These are phyloP conservation scores for Pelargonium australe DNA, from an alignment of 441 rosid species.

Conservation along the genomic window DNA sequence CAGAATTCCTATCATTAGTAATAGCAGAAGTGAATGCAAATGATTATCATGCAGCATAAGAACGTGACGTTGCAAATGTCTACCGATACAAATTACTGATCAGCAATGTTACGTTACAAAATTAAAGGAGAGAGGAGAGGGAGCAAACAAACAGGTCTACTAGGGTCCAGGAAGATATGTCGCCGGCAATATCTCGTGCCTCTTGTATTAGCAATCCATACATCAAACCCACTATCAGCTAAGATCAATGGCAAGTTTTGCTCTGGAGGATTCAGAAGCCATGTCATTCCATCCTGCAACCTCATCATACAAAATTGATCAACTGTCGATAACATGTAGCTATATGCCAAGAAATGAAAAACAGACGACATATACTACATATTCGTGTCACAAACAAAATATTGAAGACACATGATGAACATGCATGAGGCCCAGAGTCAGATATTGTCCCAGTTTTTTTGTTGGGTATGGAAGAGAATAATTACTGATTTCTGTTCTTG, in stretches of 20 bases:
- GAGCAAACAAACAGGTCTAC: conserved; percentile 30
- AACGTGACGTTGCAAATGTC: too few relatives aligned
- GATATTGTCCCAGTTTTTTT: neutral
- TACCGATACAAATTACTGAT: too few relatives aligned
- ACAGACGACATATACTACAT: neutral
- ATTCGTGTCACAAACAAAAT: neutral
- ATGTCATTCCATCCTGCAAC: conserved; percentile 56
- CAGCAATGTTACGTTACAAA: neutral
- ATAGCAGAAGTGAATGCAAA: too few relatives aligned
- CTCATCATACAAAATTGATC: neutral
- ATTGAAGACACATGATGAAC: neutral
- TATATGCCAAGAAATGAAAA: neutral
- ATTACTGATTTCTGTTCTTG: too few relatives aligned
- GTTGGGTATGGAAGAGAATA: too few relatives aligned
- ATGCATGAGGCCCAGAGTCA: neutral
- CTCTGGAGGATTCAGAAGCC: conserved; percentile 76
- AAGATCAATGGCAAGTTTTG: conserved; percentile 77
- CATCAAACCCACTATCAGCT: conserved; percentile 85
- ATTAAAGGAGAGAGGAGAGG: neutral
- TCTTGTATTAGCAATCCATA: conserved; percentile 81
- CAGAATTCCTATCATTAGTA: conserved; percentile 45
- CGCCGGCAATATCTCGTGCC: conserved; percentile 73
- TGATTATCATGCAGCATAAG: too few relatives aligned
- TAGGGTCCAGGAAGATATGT: conserved; percentile 48
- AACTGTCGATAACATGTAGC: neutral